phyloP scores from a whole-genome alignment of 169 alveolate species.

The Plasmodium relictum region DNA sequence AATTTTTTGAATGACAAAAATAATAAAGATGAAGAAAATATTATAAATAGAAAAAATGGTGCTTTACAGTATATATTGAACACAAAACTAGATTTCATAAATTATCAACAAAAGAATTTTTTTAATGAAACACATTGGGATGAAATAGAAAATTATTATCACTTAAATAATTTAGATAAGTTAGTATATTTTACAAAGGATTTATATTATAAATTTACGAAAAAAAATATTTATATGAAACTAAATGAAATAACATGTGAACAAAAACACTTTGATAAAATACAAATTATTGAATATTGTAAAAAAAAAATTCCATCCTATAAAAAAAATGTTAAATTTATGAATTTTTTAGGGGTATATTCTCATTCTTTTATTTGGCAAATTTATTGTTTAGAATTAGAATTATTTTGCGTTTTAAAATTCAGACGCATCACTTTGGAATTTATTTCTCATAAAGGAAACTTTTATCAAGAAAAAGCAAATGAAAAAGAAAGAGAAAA shows the following conservation, averaged over 20 bases:
- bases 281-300: conserved; percentile 55
- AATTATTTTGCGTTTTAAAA: conserved; percentile 32
- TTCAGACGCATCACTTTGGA: conserved; percentile 18
- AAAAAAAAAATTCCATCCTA: conserved; percentile 44
- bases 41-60: conserved; percentile 33
- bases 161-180: conserved; percentile 40
- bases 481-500: background rate
- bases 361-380: conserved; percentile 76
- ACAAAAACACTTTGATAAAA: conserved; percentile 69
- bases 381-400: conserved; percentile 42
- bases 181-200: conserved; percentile 61
- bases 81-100: conserved; percentile 65
- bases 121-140: conserved; percentile 65
- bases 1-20: background rate
- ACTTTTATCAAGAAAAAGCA: background rate
- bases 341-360: conserved; percentile 62
- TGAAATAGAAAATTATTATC: conserved; percentile 63
- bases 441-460: background rate
- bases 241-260: conserved; percentile 69
- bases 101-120: conserved; percentile 47
- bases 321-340: conserved; percentile 30
- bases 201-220: conserved; percentile 62
- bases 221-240: conserved; percentile 41
- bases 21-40: background rate
- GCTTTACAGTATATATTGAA: conserved; percentile 51